phyloP scores from a whole-genome alignment of 2,329 filamentous ascomycete species.

The Epichloe gansuensis region DNA sequence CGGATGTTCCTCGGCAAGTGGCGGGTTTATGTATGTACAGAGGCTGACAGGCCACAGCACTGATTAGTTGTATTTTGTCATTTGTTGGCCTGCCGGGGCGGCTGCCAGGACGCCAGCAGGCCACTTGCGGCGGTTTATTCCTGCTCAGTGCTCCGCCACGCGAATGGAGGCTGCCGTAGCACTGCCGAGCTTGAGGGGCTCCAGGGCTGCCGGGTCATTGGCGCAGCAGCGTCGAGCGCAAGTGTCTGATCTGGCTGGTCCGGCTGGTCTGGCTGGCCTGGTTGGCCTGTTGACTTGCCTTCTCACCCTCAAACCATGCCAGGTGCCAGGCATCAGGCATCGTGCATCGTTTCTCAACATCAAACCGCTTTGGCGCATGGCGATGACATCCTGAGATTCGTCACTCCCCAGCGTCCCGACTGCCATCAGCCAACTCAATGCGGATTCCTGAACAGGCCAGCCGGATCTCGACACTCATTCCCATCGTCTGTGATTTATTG shows the following conservation, averaged over 20 bases:
- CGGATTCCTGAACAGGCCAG: not conserved
- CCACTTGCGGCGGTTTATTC: not conserved
- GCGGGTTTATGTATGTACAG: not conserved
- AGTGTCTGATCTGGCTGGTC: not conserved
- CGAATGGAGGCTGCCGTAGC: too few species aligned
- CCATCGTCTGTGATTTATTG: not conserved
- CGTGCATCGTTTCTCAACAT: slow-evolving; percentile 3
- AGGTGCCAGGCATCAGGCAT: not conserved
- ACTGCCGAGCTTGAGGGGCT: too few species aligned
- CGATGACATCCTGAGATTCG: slow-evolving; percentile 4
- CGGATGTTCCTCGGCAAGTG: too few species aligned
- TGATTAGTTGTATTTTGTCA: too few species aligned
- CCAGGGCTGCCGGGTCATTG: too few species aligned
- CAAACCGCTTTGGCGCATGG: not conserved
- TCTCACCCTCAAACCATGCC: slow-evolving; percentile 4
- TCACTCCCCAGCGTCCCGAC: not conserved
- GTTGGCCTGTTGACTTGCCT: not conserved
- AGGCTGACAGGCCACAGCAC: not conserved
- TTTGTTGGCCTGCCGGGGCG: too few species aligned
- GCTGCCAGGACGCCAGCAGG: not conserved
- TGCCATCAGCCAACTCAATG: not conserved
- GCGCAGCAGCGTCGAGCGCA: not conserved
- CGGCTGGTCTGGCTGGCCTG: not conserved
- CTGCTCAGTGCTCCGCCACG: too few species aligned
- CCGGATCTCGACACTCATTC: not conserved